Conservation (phyloP, 345 rosid genomes). For the Noccaea caerulescens region DNA sequence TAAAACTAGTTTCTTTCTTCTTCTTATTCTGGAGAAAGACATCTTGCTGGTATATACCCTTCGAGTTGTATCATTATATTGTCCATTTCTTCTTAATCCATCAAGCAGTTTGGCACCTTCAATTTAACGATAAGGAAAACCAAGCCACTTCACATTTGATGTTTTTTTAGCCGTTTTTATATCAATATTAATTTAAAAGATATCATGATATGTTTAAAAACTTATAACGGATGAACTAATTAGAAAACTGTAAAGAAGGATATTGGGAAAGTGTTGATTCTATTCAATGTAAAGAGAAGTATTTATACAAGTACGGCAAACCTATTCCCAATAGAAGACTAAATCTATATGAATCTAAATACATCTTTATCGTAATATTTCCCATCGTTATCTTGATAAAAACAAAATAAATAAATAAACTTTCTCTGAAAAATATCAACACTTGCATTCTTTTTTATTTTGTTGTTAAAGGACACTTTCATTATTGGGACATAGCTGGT, state of each 20-base stretch:
- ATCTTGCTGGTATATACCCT: slow-evolving; percentile 5
- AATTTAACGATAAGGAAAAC: background rate
- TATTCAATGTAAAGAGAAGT: too few relatives aligned
- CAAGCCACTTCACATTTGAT: slow-evolving; percentile 7
- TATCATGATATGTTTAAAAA: background rate
- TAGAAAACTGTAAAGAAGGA: too few relatives aligned
- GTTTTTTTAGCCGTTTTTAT: background rate
- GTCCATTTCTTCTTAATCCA: slow-evolving; percentile 1
- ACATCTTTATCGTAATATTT: too few relatives aligned
- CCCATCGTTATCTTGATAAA: too few relatives aligned
- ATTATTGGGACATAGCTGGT: background rate
- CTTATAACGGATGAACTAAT: background rate
- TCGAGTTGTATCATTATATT: background rate
- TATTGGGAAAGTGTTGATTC: too few relatives aligned
- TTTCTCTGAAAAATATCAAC: background rate
- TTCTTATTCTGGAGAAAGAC: background rate
- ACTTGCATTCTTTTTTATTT: background rate
- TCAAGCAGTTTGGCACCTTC: background rate
- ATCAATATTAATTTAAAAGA: too few relatives aligned
- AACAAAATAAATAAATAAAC: background rate
- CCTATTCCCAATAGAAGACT: too few relatives aligned
- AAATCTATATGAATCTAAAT: too few relatives aligned
- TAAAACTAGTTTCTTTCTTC: background rate
- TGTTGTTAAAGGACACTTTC: too few relatives aligned
- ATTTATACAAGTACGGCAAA: too few relatives aligned